Base-by-base conservation (phyloP, 148 eudicot genomes). In the Drosera capensis region DNA sequence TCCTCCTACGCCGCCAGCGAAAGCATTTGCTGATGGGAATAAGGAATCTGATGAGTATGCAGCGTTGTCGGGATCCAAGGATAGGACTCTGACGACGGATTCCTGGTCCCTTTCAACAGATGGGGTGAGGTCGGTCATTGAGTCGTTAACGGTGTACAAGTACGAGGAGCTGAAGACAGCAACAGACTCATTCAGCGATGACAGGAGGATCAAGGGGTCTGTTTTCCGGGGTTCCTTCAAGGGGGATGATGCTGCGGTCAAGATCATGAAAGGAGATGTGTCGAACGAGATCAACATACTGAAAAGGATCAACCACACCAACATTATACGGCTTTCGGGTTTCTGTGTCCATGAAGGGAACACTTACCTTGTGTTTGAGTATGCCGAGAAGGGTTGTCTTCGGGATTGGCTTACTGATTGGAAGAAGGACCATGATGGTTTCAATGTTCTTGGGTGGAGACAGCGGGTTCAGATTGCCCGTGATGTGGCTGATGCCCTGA, bases 321-420 rank as follows among this genome's bases (percentile, higher is more conserved):
- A 70, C 46, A 78, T 86, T 39, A 58, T 70, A 13, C 55, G 79
- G 45, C 60, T 86, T 25, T 86, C 86, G 5, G 93, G 95, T 15
- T 75, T 70, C 43, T 81, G 92, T 40, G 51, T 73, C 25, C 73
- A 78, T 35, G 66, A 71, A 14, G 92, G 84, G 3, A 75, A 67
- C 49, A 81, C 86, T 15, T 81, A 73, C 58, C 73, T 86, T 40
- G 79, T 86, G 2, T 86, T 71, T 31, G 84, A 86, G 60, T 75
- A 58, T 41, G 87, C 93, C 19, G 73, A 75, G 51, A 78, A 73
- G 1, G 93, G 86, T 1, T 78, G 79, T 1, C 74, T 73, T 2
- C 47, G 59, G 7, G 73, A 71, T 14, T 71, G 68, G 73, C 77
- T 81, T 31, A 69, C 40, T 13, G n/a, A 13, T 14, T 7, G 25